Conservation (phyloP, 2,329 filamentous ascomycete genomes). For the Colletotrichum tofieldiae region DNA sequence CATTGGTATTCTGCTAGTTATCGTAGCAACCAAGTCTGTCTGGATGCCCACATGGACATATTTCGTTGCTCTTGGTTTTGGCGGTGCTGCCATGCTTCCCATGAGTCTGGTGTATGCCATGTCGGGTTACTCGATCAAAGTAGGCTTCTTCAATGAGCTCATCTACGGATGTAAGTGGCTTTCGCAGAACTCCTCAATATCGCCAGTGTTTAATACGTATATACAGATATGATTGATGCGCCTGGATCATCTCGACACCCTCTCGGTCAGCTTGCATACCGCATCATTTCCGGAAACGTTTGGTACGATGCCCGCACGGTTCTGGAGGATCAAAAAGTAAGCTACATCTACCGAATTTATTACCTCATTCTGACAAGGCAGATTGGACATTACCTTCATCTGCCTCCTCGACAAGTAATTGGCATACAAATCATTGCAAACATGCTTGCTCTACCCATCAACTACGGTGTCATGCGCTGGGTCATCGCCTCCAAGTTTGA, state of each 20-base stretch:
- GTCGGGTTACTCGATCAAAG: slow-evolving; percentile 68
- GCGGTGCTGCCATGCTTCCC: slow-evolving; percentile 69
- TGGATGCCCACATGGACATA: slow-evolving; percentile 75
- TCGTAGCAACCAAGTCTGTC: slow-evolving; percentile 65
- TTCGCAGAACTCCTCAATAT: slow-evolving; percentile 64
- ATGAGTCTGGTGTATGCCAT: slow-evolving; percentile 74
- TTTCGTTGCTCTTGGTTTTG: slow-evolving; percentile 69
- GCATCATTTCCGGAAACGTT: slow-evolving; percentile 73
- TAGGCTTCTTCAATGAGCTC: slow-evolving; percentile 73
- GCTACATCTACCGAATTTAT: too few species aligned
- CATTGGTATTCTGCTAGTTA: slow-evolving; percentile 57
- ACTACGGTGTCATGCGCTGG: slow-evolving; percentile 75
- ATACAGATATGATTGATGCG: slow-evolving; percentile 36
- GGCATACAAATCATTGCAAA: slow-evolving; percentile 58
- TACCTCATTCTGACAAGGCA: slow-evolving; percentile 51
- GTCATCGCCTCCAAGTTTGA: slow-evolving; percentile 70
- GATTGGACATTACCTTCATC: slow-evolving; percentile 76
- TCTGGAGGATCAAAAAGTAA: slow-evolving; percentile 64
- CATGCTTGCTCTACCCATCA: slow-evolving; percentile 60
- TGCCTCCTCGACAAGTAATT: slow-evolving; percentile 70
- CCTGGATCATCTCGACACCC: slow-evolving; percentile 48
- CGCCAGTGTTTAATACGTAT: slow-evolving; percentile 45
- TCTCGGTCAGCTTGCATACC: slow-evolving; percentile 72
- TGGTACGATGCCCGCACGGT: slow-evolving; percentile 73
- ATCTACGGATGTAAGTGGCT: slow-evolving; percentile 61